Base-by-base conservation (phyloP, 352 stramenopile species). In the Globisporangium okanoganense region DNA sequence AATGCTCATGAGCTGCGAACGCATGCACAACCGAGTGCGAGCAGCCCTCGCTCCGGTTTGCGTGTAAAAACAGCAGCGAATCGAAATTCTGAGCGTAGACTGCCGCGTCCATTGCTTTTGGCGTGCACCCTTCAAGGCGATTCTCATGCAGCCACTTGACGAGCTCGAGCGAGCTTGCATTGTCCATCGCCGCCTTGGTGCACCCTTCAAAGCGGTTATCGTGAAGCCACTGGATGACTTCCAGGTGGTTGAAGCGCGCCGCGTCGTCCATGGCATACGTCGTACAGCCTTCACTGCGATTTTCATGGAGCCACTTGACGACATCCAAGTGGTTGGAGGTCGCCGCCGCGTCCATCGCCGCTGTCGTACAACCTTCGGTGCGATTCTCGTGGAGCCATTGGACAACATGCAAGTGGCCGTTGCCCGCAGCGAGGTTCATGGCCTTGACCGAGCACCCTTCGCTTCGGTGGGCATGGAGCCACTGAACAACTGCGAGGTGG, bases 121-220 rank as follows among this genome's bases (percentile, higher is more conserved):
- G 22, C 7, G 45, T 52, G 45, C 45, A 52, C 5, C 45, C 45
- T 52, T 52, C 45, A 6, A 12, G 5, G 45, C 45, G 45, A 35
- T 52, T 52, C 45, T 35, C 24, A 3, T 52, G 45, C 24, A 52
- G 24, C 45, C 45, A 52, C 24, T 33, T 52, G 24, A 52, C 45
- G 13, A 52, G 45, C 25, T 12, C n/a, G 45, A 52, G 31, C 13
- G 45, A 52, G 5, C 45, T 33, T 13, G 45, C 45, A 7, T 52
- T 52, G 45, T 52, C 45, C 45, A 52, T 52, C 24, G 45, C 45
- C 13, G 45, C 45, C n/a, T 33, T 52, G 24, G 45, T 52, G 24
- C 45, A 52, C 4, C 45, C 45, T 52, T 52, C 45, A 35, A 22
- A n/a, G 24, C 45, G 24, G 22, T 35, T 35, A 12, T 18, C 45